Evolutionary conservation across 495 filamentous ascomycete species (phyloP), one percentile per base, ranked within the genome.

Genomic region (Neurospora sp.): DNA sequence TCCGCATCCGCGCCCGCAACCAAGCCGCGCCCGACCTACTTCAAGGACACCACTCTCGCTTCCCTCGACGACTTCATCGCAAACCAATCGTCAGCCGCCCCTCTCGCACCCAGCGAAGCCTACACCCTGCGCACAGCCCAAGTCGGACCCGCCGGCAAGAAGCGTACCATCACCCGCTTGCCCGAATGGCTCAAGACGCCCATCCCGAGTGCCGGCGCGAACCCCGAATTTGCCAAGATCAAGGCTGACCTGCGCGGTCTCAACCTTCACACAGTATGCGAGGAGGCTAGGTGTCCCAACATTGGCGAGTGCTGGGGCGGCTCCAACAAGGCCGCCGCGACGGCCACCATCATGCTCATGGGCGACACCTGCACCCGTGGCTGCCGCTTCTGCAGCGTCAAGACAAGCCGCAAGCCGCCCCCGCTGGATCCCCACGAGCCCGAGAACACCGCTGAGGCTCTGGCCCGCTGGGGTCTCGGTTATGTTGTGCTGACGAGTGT

Each of bases 331-430:
- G 88, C 90, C 69, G 90, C 93, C 31, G 96, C 96, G 2, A 99
- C 96, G 37, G 96, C 96, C 0, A 99, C 96, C 10, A 98, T 99
- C 83, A 98, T 99, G 96, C 85, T 98, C 8, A 98, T 98, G 95
- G 96, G 96, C 74, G 96, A 99, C 78, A 98, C 96, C 8, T 99
- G 96, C 83, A 99, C 96, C 10, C 90, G 96, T 38, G 96, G 96
- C 27, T 99, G 96, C 81, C 89, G 96, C 53, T 99, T 99, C 86
- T 99, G 96, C 86, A 91, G 89, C 72, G 96, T 99, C 68, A 98
- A 98, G 88, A 99, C 96, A 0, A 88, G 82, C 31, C 89, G 91
- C 48, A 80, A 83, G 0, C 96, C 96, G 4, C 82, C 90, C 10
- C 93, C 96, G 35, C 88, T 98, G 40, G 96, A 99, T 80, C 92